A percentile compares a stretch with the other conserved stretches of the same genome.
These are phyloP conservation scores for Colletotrichum shisoi DNA, from an alignment of 2,329 filamentous ascomycete species.

Conservation along the genomic window DNA sequence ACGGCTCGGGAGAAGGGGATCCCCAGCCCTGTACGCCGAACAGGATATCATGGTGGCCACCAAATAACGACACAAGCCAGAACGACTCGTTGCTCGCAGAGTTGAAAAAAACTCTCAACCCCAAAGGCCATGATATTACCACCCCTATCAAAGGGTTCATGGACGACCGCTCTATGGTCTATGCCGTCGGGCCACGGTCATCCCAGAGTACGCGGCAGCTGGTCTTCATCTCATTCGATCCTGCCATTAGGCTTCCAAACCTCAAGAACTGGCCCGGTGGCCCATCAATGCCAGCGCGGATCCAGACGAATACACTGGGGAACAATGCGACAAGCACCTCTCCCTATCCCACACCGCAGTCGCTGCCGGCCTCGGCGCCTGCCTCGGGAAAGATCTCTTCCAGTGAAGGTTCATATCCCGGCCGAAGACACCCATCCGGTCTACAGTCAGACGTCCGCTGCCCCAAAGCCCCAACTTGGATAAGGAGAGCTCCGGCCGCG, in stretches of 20 bases:
- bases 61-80: slow-evolving; percentile 15
- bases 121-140: slow-evolving; percentile 45
- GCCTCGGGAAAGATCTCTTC: slow-evolving; percentile 8
- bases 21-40: not conserved
- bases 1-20: not conserved
- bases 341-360: slow-evolving; percentile 23
- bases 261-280: slow-evolving; percentile 42
- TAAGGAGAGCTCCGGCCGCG: slow-evolving; percentile 15
- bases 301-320: not conserved
- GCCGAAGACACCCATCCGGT: slow-evolving; percentile 32
- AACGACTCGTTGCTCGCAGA: slow-evolving; percentile 34
- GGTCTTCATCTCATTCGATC: slow-evolving; percentile 56
- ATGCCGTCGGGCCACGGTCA: slow-evolving; percentile 47
- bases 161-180: slow-evolving; percentile 59
- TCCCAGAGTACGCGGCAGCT: slow-evolving; percentile 47
- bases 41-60: slow-evolving; percentile 43
- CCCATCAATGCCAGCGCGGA: slow-evolving; percentile 17
- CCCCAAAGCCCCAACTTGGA: slow-evolving; percentile 10
- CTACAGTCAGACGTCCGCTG: not conserved
- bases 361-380: slow-evolving; percentile 9
- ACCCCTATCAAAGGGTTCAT: slow-evolving; percentile 54
- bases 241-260: slow-evolving; percentile 48
- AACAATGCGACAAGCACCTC: not conserved
- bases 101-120: slow-evolving; percentile 51
- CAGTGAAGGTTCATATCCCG: slow-evolving; percentile 33